Percentiles rank a stretch among this genome's conserved stretches.
These are phyloP conservation scores for Mortierella sp. DNA, from an alignment of 371 early-diverging fungal species.

Conservation along the genomic window DNA sequence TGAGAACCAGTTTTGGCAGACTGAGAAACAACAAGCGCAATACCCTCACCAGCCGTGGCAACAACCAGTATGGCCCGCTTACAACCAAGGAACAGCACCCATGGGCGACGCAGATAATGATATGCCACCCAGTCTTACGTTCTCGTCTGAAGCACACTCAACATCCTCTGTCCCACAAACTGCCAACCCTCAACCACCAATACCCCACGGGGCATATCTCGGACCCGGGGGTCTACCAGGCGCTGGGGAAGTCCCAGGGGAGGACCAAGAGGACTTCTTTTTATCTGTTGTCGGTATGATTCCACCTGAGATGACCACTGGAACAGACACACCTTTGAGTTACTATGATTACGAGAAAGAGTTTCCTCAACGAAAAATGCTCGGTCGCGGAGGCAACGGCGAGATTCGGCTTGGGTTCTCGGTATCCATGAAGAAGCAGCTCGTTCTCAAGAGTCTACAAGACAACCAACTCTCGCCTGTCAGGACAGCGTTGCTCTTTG, in stretches of 20 bases:
- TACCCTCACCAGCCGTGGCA: constrained; percentile 3
- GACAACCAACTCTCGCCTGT: constrained; percentile 16
- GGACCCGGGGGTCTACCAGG: too few species aligned
- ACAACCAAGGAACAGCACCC: neutral
- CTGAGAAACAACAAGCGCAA: constrained; percentile 9
- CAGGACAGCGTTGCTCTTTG: constrained; percentile 27
- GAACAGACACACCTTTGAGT: neutral
- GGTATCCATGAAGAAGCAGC: neutral
- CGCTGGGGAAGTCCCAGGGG: too few species aligned
- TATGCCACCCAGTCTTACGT: constrained; percentile 21
- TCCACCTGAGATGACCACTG: constrained; percentile 1
- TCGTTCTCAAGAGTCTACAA: constrained; percentile 28
- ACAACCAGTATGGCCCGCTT: constrained; percentile 2
- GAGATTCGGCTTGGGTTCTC: constrained; percentile 24
- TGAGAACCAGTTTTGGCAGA: too few species aligned
- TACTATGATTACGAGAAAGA: constrained; percentile 16
- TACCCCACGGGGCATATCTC: too few species aligned
- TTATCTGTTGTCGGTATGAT: constrained; percentile 19
- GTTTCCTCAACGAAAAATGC: constrained; percentile 13
- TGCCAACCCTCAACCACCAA: neutral
- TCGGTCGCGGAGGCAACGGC: constrained; percentile 34
- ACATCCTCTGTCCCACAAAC: constrained; percentile 10
- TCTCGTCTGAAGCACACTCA: constrained; percentile 9
- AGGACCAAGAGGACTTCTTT: constrained; percentile 11
- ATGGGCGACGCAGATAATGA: neutral